These are phyloP conservation scores for Aspergillus pseudoviridinutans DNA, from an alignment of 2,329 filamentous ascomycete species.

Conservation along the genomic window DNA sequence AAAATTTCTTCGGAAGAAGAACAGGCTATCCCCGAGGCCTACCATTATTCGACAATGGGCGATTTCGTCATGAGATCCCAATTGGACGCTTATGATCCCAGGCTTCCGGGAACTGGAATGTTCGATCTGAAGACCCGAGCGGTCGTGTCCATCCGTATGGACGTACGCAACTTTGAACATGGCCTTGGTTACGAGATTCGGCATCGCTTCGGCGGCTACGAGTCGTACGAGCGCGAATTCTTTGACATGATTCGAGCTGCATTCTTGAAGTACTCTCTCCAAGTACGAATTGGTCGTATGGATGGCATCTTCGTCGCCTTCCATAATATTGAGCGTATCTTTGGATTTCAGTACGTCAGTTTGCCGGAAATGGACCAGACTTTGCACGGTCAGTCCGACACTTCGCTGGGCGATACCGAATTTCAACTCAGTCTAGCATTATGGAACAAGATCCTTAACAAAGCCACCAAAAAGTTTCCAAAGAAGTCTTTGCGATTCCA, in stretches of 20 bases:
- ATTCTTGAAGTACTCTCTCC: conserved; percentile 93
- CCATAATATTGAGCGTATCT: conserved; percentile 92
- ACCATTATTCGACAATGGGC: conserved; percentile 79
- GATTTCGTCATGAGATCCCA: conserved; percentile 95
- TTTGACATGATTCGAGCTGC: conserved; percentile 94
- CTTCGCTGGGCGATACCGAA: conserved; percentile 70
- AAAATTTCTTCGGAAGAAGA: conserved; percentile 65
- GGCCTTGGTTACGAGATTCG: conserved; percentile 86
- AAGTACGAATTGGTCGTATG: conserved; percentile 97
- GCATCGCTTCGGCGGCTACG: conserved; percentile 68
- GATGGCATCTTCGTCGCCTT: conserved; percentile 97
- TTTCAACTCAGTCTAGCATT: conserved; percentile 77
- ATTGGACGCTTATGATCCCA: conserved; percentile 80
- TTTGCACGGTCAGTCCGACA: conserved; percentile 72
- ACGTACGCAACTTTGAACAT: conserved; percentile 64
- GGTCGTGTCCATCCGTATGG: conserved; percentile 88
- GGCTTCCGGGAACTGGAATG: conserved; percentile 85
- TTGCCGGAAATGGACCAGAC: conserved; percentile 83
- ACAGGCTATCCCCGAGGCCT: conserved; percentile 69
- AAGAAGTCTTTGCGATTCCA: conserved; percentile 70
- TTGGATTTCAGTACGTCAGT: conserved; percentile 93
- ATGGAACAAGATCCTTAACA: conserved; percentile 74
- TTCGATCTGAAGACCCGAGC: conserved; percentile 96
- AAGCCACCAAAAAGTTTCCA: conserved; percentile 71
- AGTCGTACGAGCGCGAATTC: conserved; percentile 93